Base-by-base conservation (phyloP, 805 yeast species). In the Zygoascus biomembranicola region DNA sequence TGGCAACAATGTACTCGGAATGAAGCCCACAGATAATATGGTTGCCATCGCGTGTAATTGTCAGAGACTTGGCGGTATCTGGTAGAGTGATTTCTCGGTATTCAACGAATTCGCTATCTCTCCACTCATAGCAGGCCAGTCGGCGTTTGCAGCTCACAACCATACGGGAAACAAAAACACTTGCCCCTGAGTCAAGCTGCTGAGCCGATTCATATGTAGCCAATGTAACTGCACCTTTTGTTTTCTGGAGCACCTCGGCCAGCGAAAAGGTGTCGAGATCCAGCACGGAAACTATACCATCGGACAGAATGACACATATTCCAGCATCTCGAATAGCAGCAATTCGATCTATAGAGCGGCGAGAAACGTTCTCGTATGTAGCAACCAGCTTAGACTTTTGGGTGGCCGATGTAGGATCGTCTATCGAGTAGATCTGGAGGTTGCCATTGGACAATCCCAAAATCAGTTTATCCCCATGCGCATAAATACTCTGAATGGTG, bases 191-290 rank as follows among this genome's bases (percentile, higher is more conserved):
- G 13, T 3, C 2, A 19, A 16, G 16, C 26, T 28, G 39, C 10
- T 41, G 47, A 10, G 57, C 55, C 3, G 60, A 61, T 20, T 58
- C 61, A 11, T 47, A 50, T 0, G 52, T 35, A 2, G 63, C 62
- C 50, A 68, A 65, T 16, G 62, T 49, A 18, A 68, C 62, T 1
- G 69, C 65, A 49, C 72, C 71, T 42, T 67, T 68, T 13, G 70
- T 65, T 43, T 70, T 66, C 26, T 62, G 62, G 42, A 73, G 62
- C 0, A 58, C 59, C 47, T 70, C 70, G 35, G 67, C 62, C 18
- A 63, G 54, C n/a, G 57, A 55, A 32, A 64, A 65, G 4, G 69
- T 61, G 19, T 64, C 66, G 43, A 66, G 51, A 47, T 64, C 69
- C 54, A 61, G 66, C 11, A 73, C 61, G 42, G 64, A 56, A 14